phyloP scores from a whole-genome alignment of 2,329 filamentous ascomycete species.

The Pseudogymnoascus sp. region DNA sequence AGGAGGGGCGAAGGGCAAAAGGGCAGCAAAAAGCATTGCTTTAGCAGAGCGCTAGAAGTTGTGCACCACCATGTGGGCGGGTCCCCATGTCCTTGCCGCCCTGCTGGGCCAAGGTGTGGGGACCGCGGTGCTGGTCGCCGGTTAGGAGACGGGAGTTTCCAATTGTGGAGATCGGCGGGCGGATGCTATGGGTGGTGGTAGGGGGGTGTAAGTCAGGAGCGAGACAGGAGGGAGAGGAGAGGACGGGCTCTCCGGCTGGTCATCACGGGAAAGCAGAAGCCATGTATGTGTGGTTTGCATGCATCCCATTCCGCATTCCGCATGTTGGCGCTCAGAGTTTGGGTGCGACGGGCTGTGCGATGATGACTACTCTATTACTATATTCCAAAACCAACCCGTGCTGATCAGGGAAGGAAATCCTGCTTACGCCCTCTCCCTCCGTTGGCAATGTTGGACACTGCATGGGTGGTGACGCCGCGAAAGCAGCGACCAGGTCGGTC shows the following conservation, averaged over 20 bases:
- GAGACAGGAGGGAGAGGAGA: not conserved
- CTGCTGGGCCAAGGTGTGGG: not conserved
- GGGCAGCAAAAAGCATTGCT: not conserved
- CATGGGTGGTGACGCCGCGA: not conserved
- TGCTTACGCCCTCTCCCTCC: not conserved
- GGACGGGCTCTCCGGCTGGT: not conserved
- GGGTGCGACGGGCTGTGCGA: not conserved
- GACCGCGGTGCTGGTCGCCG: not conserved
- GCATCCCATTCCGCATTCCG: not conserved
- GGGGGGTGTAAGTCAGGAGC: not conserved
- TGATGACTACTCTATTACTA: not conserved
- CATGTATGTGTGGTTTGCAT: not conserved
- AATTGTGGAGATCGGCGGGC: constrained; percentile 3
- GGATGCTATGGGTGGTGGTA: not conserved
- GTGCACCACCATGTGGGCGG: not conserved
- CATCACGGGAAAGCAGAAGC: not conserved
- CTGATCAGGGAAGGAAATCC: not conserved
- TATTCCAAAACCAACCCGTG: not conserved
- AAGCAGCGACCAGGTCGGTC: not conserved
- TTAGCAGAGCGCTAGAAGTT: not conserved
- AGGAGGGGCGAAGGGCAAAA: not conserved
- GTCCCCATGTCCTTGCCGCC: constrained; percentile 1
- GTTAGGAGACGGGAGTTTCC: constrained; percentile 8
- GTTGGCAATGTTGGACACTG: not conserved
- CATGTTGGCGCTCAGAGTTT: not conserved